A percentile compares a stretch with the other conserved stretches of the same genome.
These are phyloP conservation scores for Musa beccarii DNA, from an alignment of 176 grass and related monocot genomes.

Conservation along the genomic window DNA sequence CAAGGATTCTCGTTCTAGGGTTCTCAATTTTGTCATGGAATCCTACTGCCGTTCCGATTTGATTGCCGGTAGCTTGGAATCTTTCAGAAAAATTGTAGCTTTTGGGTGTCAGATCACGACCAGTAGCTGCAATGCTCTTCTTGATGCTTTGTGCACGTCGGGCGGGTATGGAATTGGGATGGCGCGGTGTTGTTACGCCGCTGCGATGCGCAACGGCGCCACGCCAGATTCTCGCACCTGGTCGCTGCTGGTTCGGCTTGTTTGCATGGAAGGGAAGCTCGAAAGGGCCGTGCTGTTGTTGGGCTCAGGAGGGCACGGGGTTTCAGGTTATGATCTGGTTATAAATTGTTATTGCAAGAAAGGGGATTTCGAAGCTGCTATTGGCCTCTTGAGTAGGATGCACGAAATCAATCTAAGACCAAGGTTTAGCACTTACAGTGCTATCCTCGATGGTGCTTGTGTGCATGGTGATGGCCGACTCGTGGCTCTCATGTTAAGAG, in stretches of 20 bases:
- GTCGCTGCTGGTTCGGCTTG: conserved; percentile 13
- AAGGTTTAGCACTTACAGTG: conserved; percentile 8
- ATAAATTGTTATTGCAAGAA: conserved; percentile 20
- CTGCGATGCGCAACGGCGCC: neutral
- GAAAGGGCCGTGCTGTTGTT: conserved; percentile 6
- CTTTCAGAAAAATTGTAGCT: conserved; percentile 13
- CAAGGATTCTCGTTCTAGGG: conserved; percentile 12
- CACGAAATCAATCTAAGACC: conserved; percentile 4
- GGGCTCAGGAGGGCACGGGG: neutral
- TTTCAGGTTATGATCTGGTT: conserved; percentile 13
- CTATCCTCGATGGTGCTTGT: conserved; percentile 19
- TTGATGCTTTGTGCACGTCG: conserved; percentile 12
- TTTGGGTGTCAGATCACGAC: conserved; percentile 9
- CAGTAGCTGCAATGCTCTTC: conserved; percentile 18
- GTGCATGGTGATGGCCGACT: conserved; percentile 2
- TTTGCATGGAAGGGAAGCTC: conserved; percentile 21
- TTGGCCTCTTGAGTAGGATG: conserved; percentile 18
- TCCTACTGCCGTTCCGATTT: neutral
- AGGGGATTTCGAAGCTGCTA: conserved; percentile 10
- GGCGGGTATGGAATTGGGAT: neutral
- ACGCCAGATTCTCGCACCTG: conserved; percentile 17
- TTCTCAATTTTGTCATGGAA: conserved; percentile 17
- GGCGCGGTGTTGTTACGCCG: conserved; percentile 17
- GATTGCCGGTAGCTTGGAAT: conserved; percentile 10
- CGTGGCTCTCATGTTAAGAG: conserved; percentile 1